Base-by-base conservation (phyloP, 768 basidiomycete genomes). In the Russula vinacea region DNA sequence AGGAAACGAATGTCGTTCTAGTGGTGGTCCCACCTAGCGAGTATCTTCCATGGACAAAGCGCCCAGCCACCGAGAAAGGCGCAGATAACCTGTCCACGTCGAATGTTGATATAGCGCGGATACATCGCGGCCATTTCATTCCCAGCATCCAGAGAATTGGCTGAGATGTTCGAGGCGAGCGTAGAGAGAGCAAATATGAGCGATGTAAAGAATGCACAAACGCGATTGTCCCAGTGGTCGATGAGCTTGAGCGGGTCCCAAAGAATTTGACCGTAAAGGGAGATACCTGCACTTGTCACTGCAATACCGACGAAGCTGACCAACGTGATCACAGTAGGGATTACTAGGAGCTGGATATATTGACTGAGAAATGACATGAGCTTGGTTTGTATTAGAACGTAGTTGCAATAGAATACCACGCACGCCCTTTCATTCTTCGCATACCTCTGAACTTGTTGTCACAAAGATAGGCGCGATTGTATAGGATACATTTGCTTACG, bases 21-120 rank as follows among this genome's bases (percentile, higher is more conserved):
- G 70, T 62, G 17, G 47, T 70, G 58, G 59, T 63, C 72, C 26
- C 70, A 77, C 64, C 74, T 78, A 9, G 79, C 78, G 40, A 94
- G 77, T 60, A 95, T 91, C 74, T 92, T 84, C 93, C 92, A 95
- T 4, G 92, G 91, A 65, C 83, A 85, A 24, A 92, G 73, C 0
- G 81, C 85, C 92, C 93, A 95, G 0, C 90, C 90, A 4, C 92
- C 91, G 6, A 95, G 72, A 54, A 94, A 59, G 0, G 90, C 89
- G 67, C 90, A 93, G 33, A 95, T 77, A 64, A 90, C 75, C 68
- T 79, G 78, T 1, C 94, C 94, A 17, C 93, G 80, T 56, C 83
- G 80, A 66, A 94, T 90, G 71, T 94, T 90, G 76, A 95, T 83
- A 66, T 82, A 94, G 62, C 80, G 79, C 29, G 90, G 92, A 70